These are phyloP conservation scores for Diaporthe humulicola DNA, from an alignment of 2,329 filamentous ascomycete genomes.

Conservation along the genomic window DNA sequence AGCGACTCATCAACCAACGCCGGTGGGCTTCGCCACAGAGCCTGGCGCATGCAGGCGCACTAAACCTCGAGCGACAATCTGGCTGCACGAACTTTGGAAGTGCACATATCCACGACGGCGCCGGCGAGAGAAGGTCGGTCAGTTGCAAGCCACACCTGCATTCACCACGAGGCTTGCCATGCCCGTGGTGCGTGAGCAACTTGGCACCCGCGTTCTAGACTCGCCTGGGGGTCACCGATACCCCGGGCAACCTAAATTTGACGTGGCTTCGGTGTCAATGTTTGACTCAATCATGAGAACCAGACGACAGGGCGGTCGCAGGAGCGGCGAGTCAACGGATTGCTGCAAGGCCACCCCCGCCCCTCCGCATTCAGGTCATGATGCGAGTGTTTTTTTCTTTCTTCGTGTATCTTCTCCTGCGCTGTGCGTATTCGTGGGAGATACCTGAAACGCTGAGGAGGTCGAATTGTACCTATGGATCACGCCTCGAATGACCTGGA, in stretches of 20 bases:
- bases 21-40: neutral
- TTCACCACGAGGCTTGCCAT: too few relatives aligned
- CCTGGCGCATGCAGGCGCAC: neutral
- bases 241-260: neutral
- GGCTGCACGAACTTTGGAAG: neutral
- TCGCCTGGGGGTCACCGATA: neutral
- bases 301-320: neutral
- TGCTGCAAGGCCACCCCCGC: neutral
- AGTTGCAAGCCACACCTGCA: neutral
- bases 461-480: neutral
- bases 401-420: neutral
- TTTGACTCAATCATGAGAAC: slow-evolving; percentile 4
- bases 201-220: slow-evolving; percentile 22
- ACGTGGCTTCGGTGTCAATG: neutral
- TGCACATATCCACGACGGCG: neutral
- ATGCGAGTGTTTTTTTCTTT: neutral
- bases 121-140: neutral
- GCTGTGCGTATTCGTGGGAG: too few relatives aligned
- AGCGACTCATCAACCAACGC: neutral
- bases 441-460: neutral
- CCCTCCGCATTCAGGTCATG: neutral
- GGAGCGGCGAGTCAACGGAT: neutral
- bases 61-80: neutral
- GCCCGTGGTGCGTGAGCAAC: neutral
- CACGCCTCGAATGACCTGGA: neutral